Base-by-base conservation (phyloP, 2,329 filamentous ascomycete species). In the Pezicula rhizophila region DNA sequence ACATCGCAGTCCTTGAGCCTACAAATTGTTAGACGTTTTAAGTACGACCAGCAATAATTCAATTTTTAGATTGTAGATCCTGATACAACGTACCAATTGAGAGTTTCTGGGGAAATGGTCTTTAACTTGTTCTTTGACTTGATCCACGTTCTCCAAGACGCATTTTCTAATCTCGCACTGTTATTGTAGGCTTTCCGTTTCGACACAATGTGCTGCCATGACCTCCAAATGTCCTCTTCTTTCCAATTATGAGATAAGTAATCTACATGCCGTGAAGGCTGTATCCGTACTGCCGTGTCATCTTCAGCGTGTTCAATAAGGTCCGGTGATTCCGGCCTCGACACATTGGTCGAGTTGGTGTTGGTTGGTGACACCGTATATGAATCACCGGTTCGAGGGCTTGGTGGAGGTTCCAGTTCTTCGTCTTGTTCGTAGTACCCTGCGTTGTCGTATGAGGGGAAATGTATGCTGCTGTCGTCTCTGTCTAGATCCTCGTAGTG, bases 1-100 rank as follows among this genome's bases (percentile, higher is more conserved):
- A 96, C 90, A 67, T 99, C 92, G 66, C 87, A 93, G 61, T 97
- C 93, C 66, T 97, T 99, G 52, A 96, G 76, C 91, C 90, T 96
- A 60, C 15, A 51, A 31, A 42, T 37, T 39, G 61, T 73, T 60
- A 70, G 62, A 52, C 55, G 51, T 18, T 41, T 25, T 44, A 43
- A 49, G 42, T 43, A 35, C 44, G 14, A 8, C 10, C 8, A 17
- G n/a, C 17, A 23, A 26, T 18, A 44, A 25, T 37, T 48, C 6
- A 35, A 11, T 20, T 35, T 28, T 23, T 6, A 23, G 35, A 34
- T 5, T 12, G 26, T 12, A 26, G 5, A 28, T 40, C 6, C 31
- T n/a, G 15, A 11, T 42, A 11, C 23, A 37, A 75, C 82, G 61
- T 70, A 95, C 92, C 93, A 99, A 69, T 97, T 96, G 48, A 99